Percentiles rank a stretch among this genome's conserved stretches.
phyloP scores from a whole-genome alignment of 495 filamentous ascomycete species.

The Penicillium canariense region DNA sequence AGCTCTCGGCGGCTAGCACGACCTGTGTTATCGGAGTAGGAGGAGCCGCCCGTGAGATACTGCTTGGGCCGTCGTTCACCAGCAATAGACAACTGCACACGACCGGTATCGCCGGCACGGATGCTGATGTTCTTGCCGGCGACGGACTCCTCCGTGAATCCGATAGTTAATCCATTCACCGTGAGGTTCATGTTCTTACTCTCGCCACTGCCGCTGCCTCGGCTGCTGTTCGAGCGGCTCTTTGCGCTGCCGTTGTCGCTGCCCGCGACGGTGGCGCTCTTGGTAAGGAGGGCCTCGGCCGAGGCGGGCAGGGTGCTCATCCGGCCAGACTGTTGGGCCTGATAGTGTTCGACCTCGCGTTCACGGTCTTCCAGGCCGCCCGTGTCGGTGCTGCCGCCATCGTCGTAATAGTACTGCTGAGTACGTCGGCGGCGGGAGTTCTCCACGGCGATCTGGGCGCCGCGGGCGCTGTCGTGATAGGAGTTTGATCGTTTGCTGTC shows the following conservation, averaged over 20 bases:
- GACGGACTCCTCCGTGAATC: slow-evolving; percentile 37
- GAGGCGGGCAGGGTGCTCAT: slow-evolving; percentile 30
- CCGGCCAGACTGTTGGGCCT: slow-evolving; percentile 33
- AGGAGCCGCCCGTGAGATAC: slow-evolving; percentile 34
- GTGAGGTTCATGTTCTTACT: slow-evolving; percentile 43
- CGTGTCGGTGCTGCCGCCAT: slow-evolving; percentile 11
- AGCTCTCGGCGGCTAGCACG: slow-evolving; percentile 28
- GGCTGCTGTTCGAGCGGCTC: slow-evolving; percentile 46
- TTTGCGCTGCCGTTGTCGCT: slow-evolving; percentile 49
- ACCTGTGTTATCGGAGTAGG: slow-evolving; percentile 35
- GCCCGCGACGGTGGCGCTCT: slow-evolving; percentile 27
- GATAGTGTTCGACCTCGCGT: slow-evolving; percentile 40
- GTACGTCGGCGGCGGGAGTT: slow-evolving; percentile 34
- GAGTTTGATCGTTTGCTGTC: slow-evolving; percentile 26
- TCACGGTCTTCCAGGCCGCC: slow-evolving; percentile 26
- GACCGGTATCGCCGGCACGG: slow-evolving; percentile 39
- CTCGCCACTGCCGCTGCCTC: slow-evolving; percentile 37
- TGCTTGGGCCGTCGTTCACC: slow-evolving; percentile 36
- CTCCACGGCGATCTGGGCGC: slow-evolving; percentile 34
- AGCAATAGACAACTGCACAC: slow-evolving; percentile 40
- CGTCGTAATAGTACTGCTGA: slow-evolving; percentile 33
- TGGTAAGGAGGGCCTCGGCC: slow-evolving; percentile 34
- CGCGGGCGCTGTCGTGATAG: slow-evolving; percentile 34
- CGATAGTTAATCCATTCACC: slow-evolving; percentile 45
- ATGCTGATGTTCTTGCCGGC: slow-evolving; percentile 43